Percentiles rank a stretch among this genome's conserved stretches.
phyloP scores from a whole-genome alignment of 2,329 filamentous ascomycete species.

The Fusarium avenaceum region DNA sequence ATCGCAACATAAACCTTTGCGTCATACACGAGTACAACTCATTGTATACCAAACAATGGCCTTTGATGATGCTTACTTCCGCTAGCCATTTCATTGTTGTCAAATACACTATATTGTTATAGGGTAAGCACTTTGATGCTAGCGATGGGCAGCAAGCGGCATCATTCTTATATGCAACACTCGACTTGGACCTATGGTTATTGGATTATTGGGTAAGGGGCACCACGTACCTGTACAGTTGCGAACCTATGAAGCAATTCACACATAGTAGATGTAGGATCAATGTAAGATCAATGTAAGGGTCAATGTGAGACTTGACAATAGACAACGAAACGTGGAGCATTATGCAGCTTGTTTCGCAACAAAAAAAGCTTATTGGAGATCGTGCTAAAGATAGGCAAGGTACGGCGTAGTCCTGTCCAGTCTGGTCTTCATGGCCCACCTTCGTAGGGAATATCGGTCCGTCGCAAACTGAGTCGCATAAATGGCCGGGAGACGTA shows the following conservation, averaged over 20 bases:
- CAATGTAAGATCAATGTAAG: background rate
- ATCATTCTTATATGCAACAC: background rate
- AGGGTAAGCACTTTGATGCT: background rate
- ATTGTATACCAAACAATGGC: background rate
- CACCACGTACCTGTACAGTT: background rate
- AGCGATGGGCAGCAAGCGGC: background rate
- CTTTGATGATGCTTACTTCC: background rate
- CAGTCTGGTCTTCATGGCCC: background rate
- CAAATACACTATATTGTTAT: background rate
- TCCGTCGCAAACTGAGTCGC: constrained; percentile 42
- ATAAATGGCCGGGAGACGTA: background rate
- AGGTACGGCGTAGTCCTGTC: background rate
- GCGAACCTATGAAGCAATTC: background rate
- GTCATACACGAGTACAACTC: background rate
- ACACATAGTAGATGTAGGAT: background rate
- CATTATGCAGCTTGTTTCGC: constrained; percentile 37
- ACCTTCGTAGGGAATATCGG: constrained; percentile 35
- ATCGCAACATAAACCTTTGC: background rate
- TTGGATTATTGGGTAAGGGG: background rate
- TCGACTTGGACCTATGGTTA: background rate
- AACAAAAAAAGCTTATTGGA: constrained; percentile 6
- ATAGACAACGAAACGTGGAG: constrained; percentile 32
- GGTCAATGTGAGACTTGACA: constrained; percentile 21
- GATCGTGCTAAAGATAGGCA: constrained; percentile 17
- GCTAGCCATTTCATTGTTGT: background rate